Percentiles rank a stretch among this genome's conserved stretches.
Evolutionary conservation across 148 eudicot genomes (phyloP).

Genomic region (Silene latifolia): DNA sequence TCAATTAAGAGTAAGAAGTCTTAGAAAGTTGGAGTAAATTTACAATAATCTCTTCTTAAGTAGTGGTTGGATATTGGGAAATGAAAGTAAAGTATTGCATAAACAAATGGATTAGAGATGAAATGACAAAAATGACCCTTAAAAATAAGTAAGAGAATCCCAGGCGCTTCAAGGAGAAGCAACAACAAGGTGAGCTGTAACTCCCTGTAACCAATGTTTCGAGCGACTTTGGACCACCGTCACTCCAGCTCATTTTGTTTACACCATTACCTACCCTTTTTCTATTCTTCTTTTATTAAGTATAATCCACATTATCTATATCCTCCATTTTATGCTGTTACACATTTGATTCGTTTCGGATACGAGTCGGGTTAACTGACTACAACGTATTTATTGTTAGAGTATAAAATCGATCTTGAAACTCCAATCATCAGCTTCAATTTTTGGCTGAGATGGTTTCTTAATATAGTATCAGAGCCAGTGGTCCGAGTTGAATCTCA

Average conservation of each 20-base stretch:
- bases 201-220: constrained; percentile 31
- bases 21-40: not conserved
- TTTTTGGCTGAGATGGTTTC: too few species aligned
- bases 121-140: constrained; percentile 5
- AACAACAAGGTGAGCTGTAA: constrained; percentile 21
- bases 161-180: constrained; percentile 35
- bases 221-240: constrained; percentile 40
- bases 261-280: not conserved
- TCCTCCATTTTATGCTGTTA: not conserved
- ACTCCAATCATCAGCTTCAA: too few species aligned
- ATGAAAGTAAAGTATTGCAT: not conserved
- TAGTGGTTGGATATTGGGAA: not conserved
- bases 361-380: too few species aligned
- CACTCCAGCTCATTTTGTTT: constrained; percentile 36
- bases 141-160: constrained; percentile 13
- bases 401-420: too few species aligned
- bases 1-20: not conserved
- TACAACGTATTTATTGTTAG: too few species aligned
- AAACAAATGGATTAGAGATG: not conserved
- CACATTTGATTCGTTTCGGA: too few species aligned
- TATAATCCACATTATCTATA: not conserved
- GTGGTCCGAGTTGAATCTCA: too few species aligned
- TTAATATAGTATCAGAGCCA: too few species aligned
- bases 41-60: not conserved
- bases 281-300: not conserved